phyloP scores from a whole-genome alignment of 176 grass and related monocot genomes.

The Phoenix dactylifera region DNA sequence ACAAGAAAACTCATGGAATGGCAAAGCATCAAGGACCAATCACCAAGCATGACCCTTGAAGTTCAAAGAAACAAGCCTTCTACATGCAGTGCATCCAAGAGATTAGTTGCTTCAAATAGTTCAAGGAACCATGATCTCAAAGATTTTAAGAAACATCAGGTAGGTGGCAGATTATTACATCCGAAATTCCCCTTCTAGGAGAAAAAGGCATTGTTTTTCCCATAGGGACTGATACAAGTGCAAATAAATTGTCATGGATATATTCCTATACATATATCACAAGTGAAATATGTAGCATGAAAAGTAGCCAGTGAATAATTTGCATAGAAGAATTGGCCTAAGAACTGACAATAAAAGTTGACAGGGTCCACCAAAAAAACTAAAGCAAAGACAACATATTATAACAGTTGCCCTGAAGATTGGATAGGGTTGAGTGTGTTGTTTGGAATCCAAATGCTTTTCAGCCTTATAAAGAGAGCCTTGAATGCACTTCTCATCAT shows the following conservation, averaged over 20 bases:
- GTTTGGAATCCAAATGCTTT: constrained; percentile 46
- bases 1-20: too few relatives aligned
- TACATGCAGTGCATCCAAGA: not conserved
- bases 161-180: not conserved
- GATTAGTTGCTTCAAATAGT: not conserved
- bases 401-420: constrained; percentile 49
- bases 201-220: not conserved
- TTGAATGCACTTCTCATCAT: constrained; percentile 50
- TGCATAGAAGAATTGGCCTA: constrained; percentile 12
- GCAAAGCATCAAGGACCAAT: not conserved
- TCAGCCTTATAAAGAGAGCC: constrained; percentile 76
- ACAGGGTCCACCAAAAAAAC: constrained; percentile 24
- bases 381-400: constrained; percentile 24
- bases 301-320: constrained; percentile 12
- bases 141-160: not conserved
- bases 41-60: not conserved
- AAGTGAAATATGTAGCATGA: not conserved
- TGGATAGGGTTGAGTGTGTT: constrained; percentile 35
- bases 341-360: constrained; percentile 14
- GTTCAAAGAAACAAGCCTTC: not conserved
- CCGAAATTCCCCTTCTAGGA: not conserved
- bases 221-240: not conserved
- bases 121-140: not conserved
- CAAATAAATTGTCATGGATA: not conserved
- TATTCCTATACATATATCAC: not conserved